Conservation (phyloP, 2,329 filamentous ascomycete genomes). For the Penicillium palitans region DNA sequence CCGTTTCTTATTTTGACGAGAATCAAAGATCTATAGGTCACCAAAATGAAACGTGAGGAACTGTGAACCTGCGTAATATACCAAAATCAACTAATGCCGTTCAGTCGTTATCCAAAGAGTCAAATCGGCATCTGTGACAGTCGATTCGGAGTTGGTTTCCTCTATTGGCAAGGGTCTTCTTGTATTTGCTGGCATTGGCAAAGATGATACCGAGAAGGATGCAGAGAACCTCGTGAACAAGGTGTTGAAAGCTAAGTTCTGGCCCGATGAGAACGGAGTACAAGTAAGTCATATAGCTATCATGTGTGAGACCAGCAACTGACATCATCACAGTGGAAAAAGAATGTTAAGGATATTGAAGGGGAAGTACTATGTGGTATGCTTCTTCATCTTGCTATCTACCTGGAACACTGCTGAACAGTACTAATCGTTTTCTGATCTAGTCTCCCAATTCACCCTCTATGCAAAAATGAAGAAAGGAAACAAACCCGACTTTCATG, state of each 20-base stretch:
- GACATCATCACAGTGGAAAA: constrained; percentile 72
- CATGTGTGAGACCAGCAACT: not conserved
- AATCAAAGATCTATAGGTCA: not conserved
- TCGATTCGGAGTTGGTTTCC: constrained; percentile 86
- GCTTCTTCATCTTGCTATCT: constrained; percentile 24
- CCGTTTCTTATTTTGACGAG: not conserved
- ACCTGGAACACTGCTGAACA: not conserved
- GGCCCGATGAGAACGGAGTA: constrained; percentile 76
- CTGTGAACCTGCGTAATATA: not conserved
- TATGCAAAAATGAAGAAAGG: constrained; percentile 93
- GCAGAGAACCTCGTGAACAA: constrained; percentile 80
- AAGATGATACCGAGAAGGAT: constrained; percentile 86
- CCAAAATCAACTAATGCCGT: constrained; percentile 5
- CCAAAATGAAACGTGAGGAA: constrained; percentile 6
- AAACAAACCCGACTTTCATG: constrained; percentile 92
- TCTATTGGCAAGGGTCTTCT: constrained; percentile 87
- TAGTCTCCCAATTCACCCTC: constrained; percentile 96
- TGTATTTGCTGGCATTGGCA: constrained; percentile 87
- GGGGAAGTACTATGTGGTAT: constrained; percentile 94
- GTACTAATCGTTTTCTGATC: not conserved
- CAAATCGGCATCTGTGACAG: constrained; percentile 90
- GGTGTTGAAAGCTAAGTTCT: constrained; percentile 85
- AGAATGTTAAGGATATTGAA: constrained; percentile 79
- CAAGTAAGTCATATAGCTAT: constrained; percentile 50
- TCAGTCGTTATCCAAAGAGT: constrained; percentile 90